Evolutionary conservation across 2,329 filamentous ascomycete species (phyloP).

Genomic region (Cercospora janseana): DNA sequence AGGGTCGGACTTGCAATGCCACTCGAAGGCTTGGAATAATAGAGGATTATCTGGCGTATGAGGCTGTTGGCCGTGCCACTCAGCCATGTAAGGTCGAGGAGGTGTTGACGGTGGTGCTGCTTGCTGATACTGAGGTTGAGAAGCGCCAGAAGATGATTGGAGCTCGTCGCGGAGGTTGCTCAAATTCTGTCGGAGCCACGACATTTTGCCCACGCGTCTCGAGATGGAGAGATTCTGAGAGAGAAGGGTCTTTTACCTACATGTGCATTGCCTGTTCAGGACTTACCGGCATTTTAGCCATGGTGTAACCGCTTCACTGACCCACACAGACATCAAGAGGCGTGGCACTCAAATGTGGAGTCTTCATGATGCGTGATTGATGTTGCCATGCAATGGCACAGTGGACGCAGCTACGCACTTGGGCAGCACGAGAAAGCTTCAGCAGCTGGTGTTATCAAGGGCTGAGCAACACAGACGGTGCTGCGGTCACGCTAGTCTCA

Average conservation of each 20-base stretch:
- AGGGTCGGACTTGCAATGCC: slow-evolving; percentile 60
- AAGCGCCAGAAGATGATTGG: background rate
- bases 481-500: no score
- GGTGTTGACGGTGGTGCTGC: slow-evolving; percentile 5
- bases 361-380: background rate
- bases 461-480: no score
- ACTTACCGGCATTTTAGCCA: background rate
- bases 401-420: background rate
- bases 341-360: background rate
- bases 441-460: no score
- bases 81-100: slow-evolving; percentile 3
- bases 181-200: slow-evolving; percentile 14
- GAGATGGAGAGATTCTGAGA: background rate
- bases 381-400: no score
- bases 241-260: slow-evolving; percentile 1
- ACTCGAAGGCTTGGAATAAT: slow-evolving; percentile 71
- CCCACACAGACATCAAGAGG: slow-evolving; percentile 5
- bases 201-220: slow-evolving; percentile 7
- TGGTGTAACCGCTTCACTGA: slow-evolving; percentile 8
- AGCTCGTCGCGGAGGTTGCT: slow-evolving; percentile 12
- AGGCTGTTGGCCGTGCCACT: background rate
- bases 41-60: slow-evolving; percentile 40
- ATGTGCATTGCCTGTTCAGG: background rate
- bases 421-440: background rate
- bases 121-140: slow-evolving; percentile 10